Percentiles rank a stretch among this genome's conserved stretches.
phyloP scores from a whole-genome alignment of 2,329 filamentous ascomycete species.

The Ceratocystiopsis minuta region DNA sequence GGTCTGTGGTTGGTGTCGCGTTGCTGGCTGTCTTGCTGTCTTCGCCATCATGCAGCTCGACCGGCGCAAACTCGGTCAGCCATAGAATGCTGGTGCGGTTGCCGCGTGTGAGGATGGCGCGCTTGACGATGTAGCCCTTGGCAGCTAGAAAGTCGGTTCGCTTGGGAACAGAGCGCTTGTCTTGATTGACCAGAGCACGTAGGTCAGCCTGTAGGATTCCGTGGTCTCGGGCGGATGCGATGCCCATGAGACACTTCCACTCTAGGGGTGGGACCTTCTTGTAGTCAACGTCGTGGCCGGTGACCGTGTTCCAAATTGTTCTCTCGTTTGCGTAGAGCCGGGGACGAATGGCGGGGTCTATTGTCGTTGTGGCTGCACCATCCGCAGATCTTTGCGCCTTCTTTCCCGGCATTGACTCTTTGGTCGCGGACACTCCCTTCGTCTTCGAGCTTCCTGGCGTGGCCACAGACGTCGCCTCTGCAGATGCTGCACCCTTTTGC shows the following conservation, averaged over 20 bases:
- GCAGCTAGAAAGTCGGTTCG: slow-evolving; percentile 39
- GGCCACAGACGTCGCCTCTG: too few species aligned
- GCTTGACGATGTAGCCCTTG: slow-evolving; percentile 45
- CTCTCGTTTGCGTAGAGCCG: slow-evolving; percentile 33
- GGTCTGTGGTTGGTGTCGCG: not conserved
- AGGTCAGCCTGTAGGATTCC: slow-evolving; percentile 45
- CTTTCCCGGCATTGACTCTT: not conserved
- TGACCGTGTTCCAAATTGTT: slow-evolving; percentile 39
- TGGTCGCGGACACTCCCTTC: not conserved
- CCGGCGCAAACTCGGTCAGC: slow-evolving; percentile 36
- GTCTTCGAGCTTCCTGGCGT: too few species aligned
- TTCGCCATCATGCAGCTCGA: slow-evolving; percentile 19
- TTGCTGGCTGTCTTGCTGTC: slow-evolving; percentile 3
- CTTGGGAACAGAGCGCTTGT: slow-evolving; percentile 45
- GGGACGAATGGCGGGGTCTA: slow-evolving; percentile 10
- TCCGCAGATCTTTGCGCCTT: too few species aligned
- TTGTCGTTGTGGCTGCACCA: not conserved
- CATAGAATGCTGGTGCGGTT: slow-evolving; percentile 46
- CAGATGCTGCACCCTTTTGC: not conserved
- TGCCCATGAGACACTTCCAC: slow-evolving; percentile 39
- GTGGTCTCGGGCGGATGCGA: slow-evolving; percentile 32
- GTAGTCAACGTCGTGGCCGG: slow-evolving; percentile 40
- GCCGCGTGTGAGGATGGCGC: slow-evolving; percentile 37
- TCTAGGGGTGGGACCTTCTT: slow-evolving; percentile 40
- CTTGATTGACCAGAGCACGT: slow-evolving; percentile 37